phyloP scores from a whole-genome alignment of 306 rosid species.

The Fragaria vesca region DNA sequence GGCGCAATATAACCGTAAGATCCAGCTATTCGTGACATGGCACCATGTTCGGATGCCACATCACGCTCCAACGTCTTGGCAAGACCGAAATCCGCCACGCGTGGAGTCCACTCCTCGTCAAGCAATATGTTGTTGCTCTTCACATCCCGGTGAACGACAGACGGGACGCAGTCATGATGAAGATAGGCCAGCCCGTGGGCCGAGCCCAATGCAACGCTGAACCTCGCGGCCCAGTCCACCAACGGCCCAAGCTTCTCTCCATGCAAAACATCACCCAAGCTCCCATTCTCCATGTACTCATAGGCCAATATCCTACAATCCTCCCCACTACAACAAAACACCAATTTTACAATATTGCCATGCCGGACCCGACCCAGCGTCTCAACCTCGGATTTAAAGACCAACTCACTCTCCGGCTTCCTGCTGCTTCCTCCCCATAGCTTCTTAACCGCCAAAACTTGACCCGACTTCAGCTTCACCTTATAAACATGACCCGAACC shows the following conservation, averaged over 20 bases:
- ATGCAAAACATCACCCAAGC: slow-evolving; percentile 69
- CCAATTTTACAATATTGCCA: slow-evolving; percentile 67
- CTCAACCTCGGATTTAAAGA: slow-evolving; percentile 69
- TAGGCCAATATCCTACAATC: slow-evolving; percentile 57
- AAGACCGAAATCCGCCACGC: slow-evolving; percentile 77
- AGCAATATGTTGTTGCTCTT: slow-evolving; percentile 87
- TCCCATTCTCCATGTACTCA: slow-evolving; percentile 81
- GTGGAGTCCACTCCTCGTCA: slow-evolving; percentile 57
- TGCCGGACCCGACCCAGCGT: slow-evolving; percentile 73
- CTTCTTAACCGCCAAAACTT: slow-evolving; percentile 66
- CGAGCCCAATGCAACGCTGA: slow-evolving; percentile 56
- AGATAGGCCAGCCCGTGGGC: slow-evolving; percentile 75
- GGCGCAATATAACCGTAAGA: slow-evolving; percentile 91
- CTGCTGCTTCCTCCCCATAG: slow-evolving; percentile 44
- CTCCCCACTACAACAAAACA: slow-evolving; percentile 61
- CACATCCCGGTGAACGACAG: slow-evolving; percentile 76
- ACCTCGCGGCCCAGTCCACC: slow-evolving; percentile 53
- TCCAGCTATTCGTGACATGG: slow-evolving; percentile 71
- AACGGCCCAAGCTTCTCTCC: slow-evolving; percentile 37
- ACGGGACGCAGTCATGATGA: slow-evolving; percentile 71
- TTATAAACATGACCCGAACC: slow-evolving; percentile 70
- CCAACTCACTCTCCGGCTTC: slow-evolving; percentile 35
- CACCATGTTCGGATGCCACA: slow-evolving; percentile 11
- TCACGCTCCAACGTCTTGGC: slow-evolving; percentile 58
- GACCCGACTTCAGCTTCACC: slow-evolving; percentile 59